phyloP scores from a whole-genome alignment of 768 basidiomycete genomes.

The Mycena galopus region DNA sequence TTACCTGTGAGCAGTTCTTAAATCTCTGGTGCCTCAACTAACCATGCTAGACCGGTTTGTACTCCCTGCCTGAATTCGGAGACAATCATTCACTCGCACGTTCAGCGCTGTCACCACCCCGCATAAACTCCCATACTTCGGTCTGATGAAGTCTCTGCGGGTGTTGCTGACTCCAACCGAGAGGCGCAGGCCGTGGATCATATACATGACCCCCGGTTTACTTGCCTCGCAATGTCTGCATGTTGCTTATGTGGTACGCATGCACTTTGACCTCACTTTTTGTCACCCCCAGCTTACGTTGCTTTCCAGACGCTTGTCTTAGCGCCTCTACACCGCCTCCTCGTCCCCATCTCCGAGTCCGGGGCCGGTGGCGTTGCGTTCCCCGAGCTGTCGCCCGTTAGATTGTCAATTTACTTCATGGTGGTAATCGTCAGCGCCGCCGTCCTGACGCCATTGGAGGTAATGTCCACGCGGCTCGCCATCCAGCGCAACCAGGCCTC shows the following conservation, averaged over 20 bases:
- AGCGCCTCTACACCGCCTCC: slow-evolving; percentile 59
- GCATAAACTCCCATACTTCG: slow-evolving; percentile 76
- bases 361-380: slow-evolving; percentile 47
- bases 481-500: slow-evolving; percentile 89
- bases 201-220: slow-evolving; percentile 84
- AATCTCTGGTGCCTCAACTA: slow-evolving; percentile 4
- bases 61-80: neutral
- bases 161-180: slow-evolving; percentile 86
- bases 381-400: slow-evolving; percentile 62
- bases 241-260: slow-evolving; percentile 57
- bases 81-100: neutral
- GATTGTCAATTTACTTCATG: slow-evolving; percentile 67
- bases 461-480: slow-evolving; percentile 81
- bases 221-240: slow-evolving; percentile 70
- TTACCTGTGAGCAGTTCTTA: slow-evolving; percentile 70
- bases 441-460: slow-evolving; percentile 82
- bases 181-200: slow-evolving; percentile 80
- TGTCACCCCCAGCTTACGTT: neutral
- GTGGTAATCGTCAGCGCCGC: slow-evolving; percentile 68
- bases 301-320: slow-evolving; percentile 48
- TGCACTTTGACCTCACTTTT: neutral
- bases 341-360: slow-evolving; percentile 55
- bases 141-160: slow-evolving; percentile 69
- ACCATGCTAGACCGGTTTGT: slow-evolving; percentile 29
- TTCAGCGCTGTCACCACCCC: slow-evolving; percentile 87